Percentiles rank a stretch among this genome's conserved stretches.
These are phyloP conservation scores for Penicillium brasilianum DNA, from an alignment of 2,329 filamentous ascomycete genomes.

Conservation along the genomic window DNA sequence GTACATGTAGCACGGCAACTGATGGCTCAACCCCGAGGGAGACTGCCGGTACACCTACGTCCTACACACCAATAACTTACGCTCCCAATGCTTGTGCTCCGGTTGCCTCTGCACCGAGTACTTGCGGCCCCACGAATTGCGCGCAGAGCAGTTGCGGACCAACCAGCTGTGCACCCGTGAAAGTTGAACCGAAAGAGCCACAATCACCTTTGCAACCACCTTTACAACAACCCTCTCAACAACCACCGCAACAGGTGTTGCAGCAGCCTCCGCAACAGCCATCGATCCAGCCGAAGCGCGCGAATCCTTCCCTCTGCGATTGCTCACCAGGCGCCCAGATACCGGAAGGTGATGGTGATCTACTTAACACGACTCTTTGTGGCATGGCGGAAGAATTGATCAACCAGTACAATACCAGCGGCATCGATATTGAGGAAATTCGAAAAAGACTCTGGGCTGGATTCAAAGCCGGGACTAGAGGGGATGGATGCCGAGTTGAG, in stretches of 20 bases:
- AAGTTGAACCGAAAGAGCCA: not conserved
- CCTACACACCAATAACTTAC: not conserved
- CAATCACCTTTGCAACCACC: not conserved
- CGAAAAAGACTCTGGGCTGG: constrained; percentile 41
- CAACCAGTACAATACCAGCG: constrained; percentile 44
- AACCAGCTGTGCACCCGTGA: not conserved
- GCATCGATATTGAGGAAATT: constrained; percentile 44
- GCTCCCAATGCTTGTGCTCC: not conserved
- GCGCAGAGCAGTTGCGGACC: not conserved
- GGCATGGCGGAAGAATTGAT: constrained; percentile 47
- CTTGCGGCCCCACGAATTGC: not conserved
- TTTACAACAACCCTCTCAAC: not conserved
- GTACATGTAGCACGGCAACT: not conserved
- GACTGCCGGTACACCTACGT: not conserved
- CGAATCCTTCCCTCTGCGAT: constrained; percentile 29
- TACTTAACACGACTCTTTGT: constrained; percentile 45
- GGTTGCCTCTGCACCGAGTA: not conserved
- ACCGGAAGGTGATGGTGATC: constrained; percentile 25
- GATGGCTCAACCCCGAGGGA: not conserved
- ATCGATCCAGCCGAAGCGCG: not conserved
- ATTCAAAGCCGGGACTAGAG: constrained; percentile 36
- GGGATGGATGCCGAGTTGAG: constrained; percentile 45
- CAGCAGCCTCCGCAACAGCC: not conserved
- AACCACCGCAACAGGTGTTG: not conserved
- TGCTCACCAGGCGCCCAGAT: constrained; percentile 24